Percentiles rank a stretch among this genome's conserved stretches.
Evolutionary conservation across 2,329 filamentous ascomycete genomes (phyloP).

Genomic region (Thyridium curvatum): DNA sequence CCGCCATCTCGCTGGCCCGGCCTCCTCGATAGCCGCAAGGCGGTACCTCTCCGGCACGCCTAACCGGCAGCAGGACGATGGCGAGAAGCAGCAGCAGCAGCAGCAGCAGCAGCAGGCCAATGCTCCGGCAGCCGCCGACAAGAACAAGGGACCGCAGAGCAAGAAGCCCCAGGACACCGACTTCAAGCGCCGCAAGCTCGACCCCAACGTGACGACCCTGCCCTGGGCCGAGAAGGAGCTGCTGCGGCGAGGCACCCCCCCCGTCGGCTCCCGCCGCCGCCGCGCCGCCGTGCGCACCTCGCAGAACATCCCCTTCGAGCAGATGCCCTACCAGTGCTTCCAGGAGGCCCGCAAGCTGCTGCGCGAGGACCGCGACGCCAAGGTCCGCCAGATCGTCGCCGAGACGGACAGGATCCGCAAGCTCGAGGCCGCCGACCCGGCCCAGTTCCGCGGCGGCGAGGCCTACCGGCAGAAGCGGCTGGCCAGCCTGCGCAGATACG

Average conservation of each 20-base stretch:
- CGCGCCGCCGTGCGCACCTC: constrained; percentile 63
- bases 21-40: constrained; percentile 23
- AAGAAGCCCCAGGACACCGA: constrained; percentile 9
- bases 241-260: constrained; percentile 60
- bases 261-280: constrained; percentile 79
- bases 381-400: constrained; percentile 64
- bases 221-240: constrained; percentile 61
- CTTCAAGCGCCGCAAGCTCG: constrained; percentile 38
- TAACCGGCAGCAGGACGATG: constrained; percentile 9
- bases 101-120: neutral
- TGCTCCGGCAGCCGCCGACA: neutral
- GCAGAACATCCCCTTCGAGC: constrained; percentile 76
- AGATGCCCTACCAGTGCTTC: constrained; percentile 95
- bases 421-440: constrained; percentile 54
- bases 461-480: constrained; percentile 60
- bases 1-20: constrained; percentile 20
- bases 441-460: constrained; percentile 55
- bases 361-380: constrained; percentile 72
- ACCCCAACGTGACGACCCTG: constrained; percentile 64
- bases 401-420: constrained; percentile 64
- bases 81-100: constrained; percentile 1
- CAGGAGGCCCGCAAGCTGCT: constrained; percentile 88
- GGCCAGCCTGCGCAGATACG: constrained; percentile 60
- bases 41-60: constrained; percentile 28
- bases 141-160: neutral